Percentiles rank a stretch among this genome's conserved stretches.
Conservation (phyloP, 2,329 filamentous ascomycete species). For the Chaetomium strumarium region DNA sequence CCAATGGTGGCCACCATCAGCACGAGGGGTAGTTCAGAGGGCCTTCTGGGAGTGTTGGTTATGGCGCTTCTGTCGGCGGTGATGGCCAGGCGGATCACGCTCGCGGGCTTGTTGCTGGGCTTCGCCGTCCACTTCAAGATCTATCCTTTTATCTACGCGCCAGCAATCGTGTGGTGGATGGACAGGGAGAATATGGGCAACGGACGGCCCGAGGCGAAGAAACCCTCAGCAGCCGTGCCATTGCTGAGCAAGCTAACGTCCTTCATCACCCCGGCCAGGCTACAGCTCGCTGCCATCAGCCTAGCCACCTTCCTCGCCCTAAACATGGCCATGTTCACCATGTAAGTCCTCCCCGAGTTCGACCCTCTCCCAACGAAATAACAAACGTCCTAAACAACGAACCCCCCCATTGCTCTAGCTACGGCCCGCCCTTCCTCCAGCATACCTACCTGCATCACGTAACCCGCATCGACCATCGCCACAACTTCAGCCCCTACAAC, state of each 20-base stretch:
- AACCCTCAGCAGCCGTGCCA: background rate
- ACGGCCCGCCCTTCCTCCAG: conserved; percentile 73
- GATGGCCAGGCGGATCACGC: conserved; percentile 50
- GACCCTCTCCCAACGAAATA: background rate
- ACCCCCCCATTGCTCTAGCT: conserved; percentile 31
- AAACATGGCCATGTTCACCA: conserved; percentile 71
- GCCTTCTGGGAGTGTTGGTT: conserved; percentile 78
- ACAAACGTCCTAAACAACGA: background rate
- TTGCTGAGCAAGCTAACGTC: conserved; percentile 16
- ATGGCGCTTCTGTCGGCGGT: conserved; percentile 80
- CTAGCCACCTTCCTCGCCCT: conserved; percentile 66
- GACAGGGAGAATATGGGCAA: conserved; percentile 46
- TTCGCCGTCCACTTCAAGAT: conserved; percentile 96
- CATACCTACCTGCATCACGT: conserved; percentile 94
- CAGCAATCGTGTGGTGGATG: conserved; percentile 75
- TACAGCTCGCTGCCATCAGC: conserved; percentile 58
- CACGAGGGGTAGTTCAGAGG: conserved; percentile 90
- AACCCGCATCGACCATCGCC: conserved; percentile 87
- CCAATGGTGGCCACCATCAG: conserved; percentile 98
- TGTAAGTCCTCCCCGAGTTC: conserved; percentile 43
- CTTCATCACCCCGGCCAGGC: conserved; percentile 47
- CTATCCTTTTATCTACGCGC: conserved; percentile 93
- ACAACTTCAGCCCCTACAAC: conserved; percentile 98
- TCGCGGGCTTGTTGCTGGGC: conserved; percentile 73
- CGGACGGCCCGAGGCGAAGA: background rate